Evolutionary conservation across 208 protist species (phyloP).

Genomic region (Angomonas deanei): DNA sequence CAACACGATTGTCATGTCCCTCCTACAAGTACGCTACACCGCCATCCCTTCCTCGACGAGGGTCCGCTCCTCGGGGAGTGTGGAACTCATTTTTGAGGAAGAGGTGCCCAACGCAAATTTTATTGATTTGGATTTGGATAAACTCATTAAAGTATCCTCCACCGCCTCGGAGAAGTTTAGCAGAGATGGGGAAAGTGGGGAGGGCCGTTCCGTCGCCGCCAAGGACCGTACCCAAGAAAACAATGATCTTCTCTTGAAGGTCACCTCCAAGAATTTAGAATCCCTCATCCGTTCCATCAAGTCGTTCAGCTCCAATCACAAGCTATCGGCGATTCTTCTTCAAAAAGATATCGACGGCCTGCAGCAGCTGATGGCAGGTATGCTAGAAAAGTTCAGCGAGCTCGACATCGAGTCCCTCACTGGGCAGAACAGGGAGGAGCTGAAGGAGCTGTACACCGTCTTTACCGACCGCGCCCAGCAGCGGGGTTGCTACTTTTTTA

Average conservation of each 20-base stretch:
- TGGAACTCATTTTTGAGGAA: conserved; percentile 58
- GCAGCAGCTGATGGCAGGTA: conserved; percentile 63
- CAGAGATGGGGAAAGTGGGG: background rate
- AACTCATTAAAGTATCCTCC: conserved; percentile 34
- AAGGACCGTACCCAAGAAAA: conserved; percentile 17
- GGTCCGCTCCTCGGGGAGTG: conserved; percentile 33
- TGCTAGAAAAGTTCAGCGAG: conserved; percentile 73
- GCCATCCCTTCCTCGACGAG: conserved; percentile 35
- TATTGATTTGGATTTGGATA: conserved; percentile 63
- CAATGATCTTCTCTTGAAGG: conserved; percentile 50
- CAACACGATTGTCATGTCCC: conserved; percentile 52
- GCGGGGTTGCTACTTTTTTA: conserved; percentile 85
- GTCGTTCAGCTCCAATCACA: conserved; percentile 75
- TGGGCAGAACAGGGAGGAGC: conserved; percentile 40
- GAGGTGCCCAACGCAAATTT: conserved; percentile 34
- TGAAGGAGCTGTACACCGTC: conserved; percentile 33
- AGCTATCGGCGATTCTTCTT: conserved; percentile 72
- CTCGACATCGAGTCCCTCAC: conserved; percentile 57
- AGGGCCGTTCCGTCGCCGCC: background rate
- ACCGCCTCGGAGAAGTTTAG: background rate
- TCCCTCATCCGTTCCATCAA: conserved; percentile 46
- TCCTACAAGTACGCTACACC: conserved; percentile 76
- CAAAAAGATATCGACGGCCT: conserved; percentile 74
- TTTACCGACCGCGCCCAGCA: conserved; percentile 49
- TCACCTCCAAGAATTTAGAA: conserved; percentile 57